Percentiles rank a stretch among this genome's conserved stretches.
Evolutionary conservation across 345 rosid genomes (phyloP).

Genomic region (Salix udensis): DNA sequence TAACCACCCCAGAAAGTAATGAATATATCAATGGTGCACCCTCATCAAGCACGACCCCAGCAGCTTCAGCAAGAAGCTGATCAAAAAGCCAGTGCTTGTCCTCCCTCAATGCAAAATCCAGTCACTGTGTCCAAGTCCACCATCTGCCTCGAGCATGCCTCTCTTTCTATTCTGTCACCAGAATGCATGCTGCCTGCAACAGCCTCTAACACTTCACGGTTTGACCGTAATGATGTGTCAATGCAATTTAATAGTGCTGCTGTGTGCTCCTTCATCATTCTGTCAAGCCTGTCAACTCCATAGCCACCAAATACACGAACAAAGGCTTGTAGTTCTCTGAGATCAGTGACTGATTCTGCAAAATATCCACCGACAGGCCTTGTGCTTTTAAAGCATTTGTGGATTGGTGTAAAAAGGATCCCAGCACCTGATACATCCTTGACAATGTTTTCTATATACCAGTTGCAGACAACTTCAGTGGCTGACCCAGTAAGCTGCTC

Average conservation of each 20-base stretch:
- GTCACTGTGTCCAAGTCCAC: conserved; percentile 88
- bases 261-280: conserved; percentile 93
- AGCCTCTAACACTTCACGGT: conserved; percentile 77
- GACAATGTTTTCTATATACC: conserved; percentile 97
- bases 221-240: conserved; percentile 83
- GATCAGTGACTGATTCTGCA: conserved; percentile 96
- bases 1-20: conserved; percentile 65
- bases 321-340: conserved; percentile 76
- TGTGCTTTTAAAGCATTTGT: conserved; percentile 88
- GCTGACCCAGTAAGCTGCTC: conserved; percentile 85
- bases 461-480: conserved; percentile 84
- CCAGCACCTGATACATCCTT: conserved; percentile 94
- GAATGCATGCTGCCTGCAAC: conserved; percentile 93
- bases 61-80: conserved; percentile 87
- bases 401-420: conserved; percentile 88
- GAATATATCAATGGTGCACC: conserved; percentile 80
- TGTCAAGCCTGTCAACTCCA: conserved; percentile 87
- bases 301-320: conserved; percentile 89
- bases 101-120: conserved; percentile 94
- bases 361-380: conserved; percentile 99
- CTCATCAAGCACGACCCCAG: conserved; percentile 83
- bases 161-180: conserved; percentile 88
- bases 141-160: conserved; percentile 70
- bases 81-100: conserved; percentile 96
- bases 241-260: conserved; percentile 93